Percentiles rank a stretch among this genome's conserved stretches.
These are phyloP conservation scores for Sporothrix curviconia DNA, from an alignment of 2,329 filamentous ascomycete species.

Conservation along the genomic window DNA sequence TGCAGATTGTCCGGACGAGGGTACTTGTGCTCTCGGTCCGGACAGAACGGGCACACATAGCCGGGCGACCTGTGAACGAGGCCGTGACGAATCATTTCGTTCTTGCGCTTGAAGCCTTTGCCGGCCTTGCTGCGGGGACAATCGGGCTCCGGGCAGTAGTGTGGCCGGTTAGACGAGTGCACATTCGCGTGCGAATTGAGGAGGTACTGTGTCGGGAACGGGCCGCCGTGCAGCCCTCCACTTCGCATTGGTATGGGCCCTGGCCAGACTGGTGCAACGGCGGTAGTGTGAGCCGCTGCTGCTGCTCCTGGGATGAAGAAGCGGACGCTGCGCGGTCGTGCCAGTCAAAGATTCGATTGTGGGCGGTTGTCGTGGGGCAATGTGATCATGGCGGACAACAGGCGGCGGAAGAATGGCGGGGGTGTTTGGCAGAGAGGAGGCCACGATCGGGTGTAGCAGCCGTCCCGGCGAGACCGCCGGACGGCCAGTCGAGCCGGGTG, in stretches of 20 bases:
- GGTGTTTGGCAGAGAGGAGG: background rate
- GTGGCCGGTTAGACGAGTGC: conserved; percentile 58
- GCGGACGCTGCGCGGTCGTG: too few relatives aligned
- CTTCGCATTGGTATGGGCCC: conserved; percentile 52
- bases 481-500: background rate
- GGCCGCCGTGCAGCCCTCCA: conserved; percentile 60
- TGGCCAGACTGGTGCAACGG: conserved; percentile 12
- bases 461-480: background rate
- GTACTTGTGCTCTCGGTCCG: conserved; percentile 88
- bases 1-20: conserved; percentile 93
- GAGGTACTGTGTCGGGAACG: conserved; percentile 72
- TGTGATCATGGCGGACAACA: background rate
- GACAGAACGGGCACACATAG: conserved; percentile 94
- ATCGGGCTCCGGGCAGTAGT: conserved; percentile 57
- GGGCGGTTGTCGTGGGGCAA: background rate
- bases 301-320: too few relatives aligned
- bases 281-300: conserved; percentile 30
- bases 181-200: conserved; percentile 74
- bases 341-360: background rate
- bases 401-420: background rate
- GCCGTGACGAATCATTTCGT: conserved; percentile 69
- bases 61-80: conserved; percentile 91
- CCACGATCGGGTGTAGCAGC: background rate
- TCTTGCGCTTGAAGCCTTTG: conserved; percentile 65
- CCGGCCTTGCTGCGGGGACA: conserved; percentile 59